Evolutionary conservation across 2,329 filamentous ascomycete species (phyloP).

Genomic region (Mycosphaerella arachidis): DNA sequence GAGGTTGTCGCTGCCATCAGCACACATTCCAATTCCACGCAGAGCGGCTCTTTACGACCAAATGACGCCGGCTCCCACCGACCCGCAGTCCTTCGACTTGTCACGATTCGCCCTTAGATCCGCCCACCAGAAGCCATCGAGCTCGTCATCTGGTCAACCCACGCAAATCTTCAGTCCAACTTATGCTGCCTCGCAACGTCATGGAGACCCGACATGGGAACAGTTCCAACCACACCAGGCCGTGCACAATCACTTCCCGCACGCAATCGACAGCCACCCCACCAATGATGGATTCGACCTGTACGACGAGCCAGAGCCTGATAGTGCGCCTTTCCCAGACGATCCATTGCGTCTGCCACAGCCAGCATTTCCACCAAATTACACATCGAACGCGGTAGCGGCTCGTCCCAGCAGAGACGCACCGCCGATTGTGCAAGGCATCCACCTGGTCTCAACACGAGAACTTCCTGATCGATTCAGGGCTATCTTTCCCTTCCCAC

Average conservation of each 20-base stretch:
- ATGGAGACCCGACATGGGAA: not conserved
- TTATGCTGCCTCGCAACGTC: slow-evolving; percentile 33
- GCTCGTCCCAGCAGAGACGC: not conserved
- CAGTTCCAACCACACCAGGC: not conserved
- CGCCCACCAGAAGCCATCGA: slow-evolving; percentile 22
- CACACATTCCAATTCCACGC: not conserved
- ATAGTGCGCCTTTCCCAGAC: slow-evolving; percentile 9
- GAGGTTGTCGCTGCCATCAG: slow-evolving; percentile 35
- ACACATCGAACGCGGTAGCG: not conserved
- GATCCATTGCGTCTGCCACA: slow-evolving; percentile 13
- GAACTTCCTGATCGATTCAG: slow-evolving; percentile 66
- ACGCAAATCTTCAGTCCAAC: slow-evolving; percentile 39
- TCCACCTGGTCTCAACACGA: slow-evolving; percentile 55
- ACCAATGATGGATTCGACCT: not conserved
- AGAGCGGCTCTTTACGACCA: not conserved
- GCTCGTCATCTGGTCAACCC: slow-evolving; percentile 28
- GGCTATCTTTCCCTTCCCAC: slow-evolving; percentile 64
- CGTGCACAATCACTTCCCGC: not conserved
- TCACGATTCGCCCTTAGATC: slow-evolving; percentile 25
- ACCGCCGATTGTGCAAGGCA: slow-evolving; percentile 52
- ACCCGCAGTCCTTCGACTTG: not conserved
- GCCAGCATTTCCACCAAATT: not conserved
- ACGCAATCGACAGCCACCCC: not conserved
- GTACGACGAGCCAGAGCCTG: not conserved
- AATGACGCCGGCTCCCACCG: not conserved